Evolutionary conservation across 2,329 filamentous ascomycete genomes (phyloP).

Genomic region (Aspergillus pseudotamarii): DNA sequence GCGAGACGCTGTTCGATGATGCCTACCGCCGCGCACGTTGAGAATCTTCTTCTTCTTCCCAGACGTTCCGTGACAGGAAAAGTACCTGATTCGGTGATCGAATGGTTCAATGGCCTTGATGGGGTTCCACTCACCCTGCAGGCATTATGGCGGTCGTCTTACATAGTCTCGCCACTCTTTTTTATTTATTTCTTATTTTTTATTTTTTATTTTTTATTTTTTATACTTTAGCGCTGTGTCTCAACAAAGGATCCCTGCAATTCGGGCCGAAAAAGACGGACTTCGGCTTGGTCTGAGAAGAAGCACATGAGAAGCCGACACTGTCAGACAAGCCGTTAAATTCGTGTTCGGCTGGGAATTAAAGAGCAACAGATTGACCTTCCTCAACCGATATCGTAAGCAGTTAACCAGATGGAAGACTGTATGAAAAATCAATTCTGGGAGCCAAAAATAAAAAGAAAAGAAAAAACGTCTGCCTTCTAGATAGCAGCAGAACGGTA

Average conservation of each 20-base stretch:
- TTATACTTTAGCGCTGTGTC: neutral
- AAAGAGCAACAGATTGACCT: neutral
- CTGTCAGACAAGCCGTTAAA: neutral
- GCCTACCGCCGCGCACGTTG: slow-evolving; percentile 17
- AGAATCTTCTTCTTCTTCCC: slow-evolving; percentile 5
- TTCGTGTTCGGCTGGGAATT: neutral
- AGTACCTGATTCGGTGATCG: slow-evolving; percentile 4
- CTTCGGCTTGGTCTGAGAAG: neutral
- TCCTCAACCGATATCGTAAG: neutral
- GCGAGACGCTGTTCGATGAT: slow-evolving; percentile 17
- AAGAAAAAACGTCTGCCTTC: neutral
- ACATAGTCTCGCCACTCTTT: neutral
- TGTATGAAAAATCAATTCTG: neutral
- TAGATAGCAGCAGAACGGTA: neutral
- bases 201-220: neutral
- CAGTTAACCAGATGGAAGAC: neutral
- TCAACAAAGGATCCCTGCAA: neutral
- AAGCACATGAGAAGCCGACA: neutral
- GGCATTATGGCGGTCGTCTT: neutral
- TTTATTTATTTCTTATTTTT: neutral
- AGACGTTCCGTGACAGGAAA: slow-evolving; percentile 7
- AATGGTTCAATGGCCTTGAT: neutral
- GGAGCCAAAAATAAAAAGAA: neutral
- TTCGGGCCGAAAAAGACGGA: slow-evolving; percentile 3
- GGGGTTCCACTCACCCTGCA: neutral